Percentiles rank a stretch among this genome's conserved stretches.
Conservation (phyloP, 805 yeast genomes). For the Ogataea methanolica region DNA sequence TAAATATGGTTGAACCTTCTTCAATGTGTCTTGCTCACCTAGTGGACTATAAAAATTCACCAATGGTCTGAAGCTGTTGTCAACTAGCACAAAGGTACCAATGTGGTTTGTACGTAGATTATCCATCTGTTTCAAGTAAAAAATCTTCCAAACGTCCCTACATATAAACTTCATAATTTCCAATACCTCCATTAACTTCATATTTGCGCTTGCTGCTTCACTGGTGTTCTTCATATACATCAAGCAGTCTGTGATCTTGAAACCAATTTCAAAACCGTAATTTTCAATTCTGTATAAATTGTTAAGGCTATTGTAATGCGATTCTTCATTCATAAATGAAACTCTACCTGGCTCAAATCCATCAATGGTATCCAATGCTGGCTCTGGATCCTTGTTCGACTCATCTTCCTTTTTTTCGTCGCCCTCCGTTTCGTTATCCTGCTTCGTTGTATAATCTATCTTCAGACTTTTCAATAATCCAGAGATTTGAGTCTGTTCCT, state of each 20-base stretch:
- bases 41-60: conserved; percentile 42
- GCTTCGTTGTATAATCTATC: neutral
- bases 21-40: conserved; percentile 40
- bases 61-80: conserved; percentile 55
- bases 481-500: conserved; percentile 15
- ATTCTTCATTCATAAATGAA: conserved; percentile 31
- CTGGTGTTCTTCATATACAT: conserved; percentile 21
- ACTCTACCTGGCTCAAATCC: conserved; percentile 35
- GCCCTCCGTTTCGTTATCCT: neutral
- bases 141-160: conserved; percentile 80
- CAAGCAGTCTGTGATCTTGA: conserved; percentile 24
- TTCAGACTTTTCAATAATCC: conserved; percentile 13
- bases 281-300: conserved; percentile 57
- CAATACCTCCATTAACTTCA: conserved; percentile 52
- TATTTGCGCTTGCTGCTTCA: conserved; percentile 13
- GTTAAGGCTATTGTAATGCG: conserved; percentile 39
- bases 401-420: neutral
- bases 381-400: conserved; percentile 8
- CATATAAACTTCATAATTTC: conserved; percentile 91
- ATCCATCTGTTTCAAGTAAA: conserved; percentile 85
- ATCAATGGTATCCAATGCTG: conserved; percentile 5
- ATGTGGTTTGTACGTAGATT: conserved; percentile 89
- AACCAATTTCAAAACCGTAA: conserved; percentile 56
- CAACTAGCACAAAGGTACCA: conserved; percentile 76
- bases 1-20: conserved; percentile 44